Evolutionary conservation across 2,329 filamentous ascomycete genomes (phyloP).

Genomic region (Colletotrichum sp.): DNA sequence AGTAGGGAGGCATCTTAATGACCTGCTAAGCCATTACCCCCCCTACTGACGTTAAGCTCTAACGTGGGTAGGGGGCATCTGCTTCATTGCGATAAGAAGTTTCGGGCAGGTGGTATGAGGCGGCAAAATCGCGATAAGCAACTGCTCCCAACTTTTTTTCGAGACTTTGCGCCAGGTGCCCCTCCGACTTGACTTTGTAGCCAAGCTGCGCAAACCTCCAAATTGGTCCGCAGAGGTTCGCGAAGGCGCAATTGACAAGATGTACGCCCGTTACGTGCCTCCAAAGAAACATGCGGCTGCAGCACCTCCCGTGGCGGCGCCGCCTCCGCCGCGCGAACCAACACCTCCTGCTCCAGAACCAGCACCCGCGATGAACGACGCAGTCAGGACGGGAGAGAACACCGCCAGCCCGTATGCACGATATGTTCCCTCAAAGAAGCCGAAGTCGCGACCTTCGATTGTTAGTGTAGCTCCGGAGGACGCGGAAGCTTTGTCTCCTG

Average conservation of each 20-base stretch:
- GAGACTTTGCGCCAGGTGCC: slow-evolving; percentile 6
- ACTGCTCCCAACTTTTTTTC: slow-evolving; percentile 39
- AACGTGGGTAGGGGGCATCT: background rate
- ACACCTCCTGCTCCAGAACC: slow-evolving; percentile 1
- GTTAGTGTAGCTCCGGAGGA: background rate
- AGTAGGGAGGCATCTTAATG: background rate
- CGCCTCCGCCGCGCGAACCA: background rate
- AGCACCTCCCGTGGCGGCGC: background rate
- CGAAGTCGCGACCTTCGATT: slow-evolving; percentile 17
- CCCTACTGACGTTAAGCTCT: background rate
- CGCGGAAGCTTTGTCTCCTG: background rate
- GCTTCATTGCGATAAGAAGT: slow-evolving; percentile 27
- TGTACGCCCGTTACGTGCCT: slow-evolving; percentile 41
- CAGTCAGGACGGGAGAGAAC: background rate
- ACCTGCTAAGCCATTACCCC: background rate
- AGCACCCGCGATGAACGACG: slow-evolving; percentile 5
- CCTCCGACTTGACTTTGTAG: background rate
- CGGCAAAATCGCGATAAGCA: slow-evolving; percentile 44
- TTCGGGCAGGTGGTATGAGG: slow-evolving; percentile 31
- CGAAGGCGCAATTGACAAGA: slow-evolving; percentile 6
- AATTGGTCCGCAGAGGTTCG: background rate
- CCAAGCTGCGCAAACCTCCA: background rate
- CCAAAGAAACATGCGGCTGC: slow-evolving; percentile 29
- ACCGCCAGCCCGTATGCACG: slow-evolving; percentile 14
- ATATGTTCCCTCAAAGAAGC: slow-evolving; percentile 19